Base-by-base conservation (phyloP, 352 stramenopile genomes). In the Halophytophthora polymorphica region DNA sequence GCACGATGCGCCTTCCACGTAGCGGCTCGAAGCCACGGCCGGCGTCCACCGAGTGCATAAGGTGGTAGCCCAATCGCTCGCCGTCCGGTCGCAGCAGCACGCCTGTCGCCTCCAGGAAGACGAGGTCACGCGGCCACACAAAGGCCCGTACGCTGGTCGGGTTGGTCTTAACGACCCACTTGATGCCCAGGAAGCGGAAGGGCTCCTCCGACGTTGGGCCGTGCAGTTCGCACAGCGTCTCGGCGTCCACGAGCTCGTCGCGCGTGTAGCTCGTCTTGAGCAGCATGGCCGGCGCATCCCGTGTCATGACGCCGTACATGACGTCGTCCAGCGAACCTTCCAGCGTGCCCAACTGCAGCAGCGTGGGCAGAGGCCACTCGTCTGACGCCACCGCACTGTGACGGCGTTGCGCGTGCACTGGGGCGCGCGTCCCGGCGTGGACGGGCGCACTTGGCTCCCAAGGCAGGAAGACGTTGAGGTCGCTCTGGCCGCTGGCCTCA, bases 1-100 rank as follows among this genome's bases (percentile, higher is more conserved):
- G 68, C 31, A 79, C 56, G 45, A 78, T 58, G 25, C 54, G 35
- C 38, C 61, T 60, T 23, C 61, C 52, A 37, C 66, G 40, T 18
- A 72, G 53, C 35, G 68, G 58, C 36, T 69, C 61, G 33, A 54
- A 73, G 2, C 49, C 45, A 44, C 46, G 58, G 7, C 68, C 65
- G 14, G 78, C 40, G 21, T 76, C 58, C 2, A 83, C 57, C 33
- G 70, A 80, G 53, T 74, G 68, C 61, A 74, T 76, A 37, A 88
- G 45, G 25, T 83, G 63, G 61, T 75, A 86, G 2, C 77, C 77
- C 14, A 86, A 53, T 13, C 75, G 67, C 38, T 83, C 72, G 6
- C 72, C 72, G 11, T 58, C 57, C 1, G 58, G 41, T 2, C 69
- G 73, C 37, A 64, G 57, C 8, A 76, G 64, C 13, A 83, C 58